These are phyloP conservation scores for Spathaspora sp. DNA, from an alignment of 1,139 yeast genomes.

Conservation along the genomic window DNA sequence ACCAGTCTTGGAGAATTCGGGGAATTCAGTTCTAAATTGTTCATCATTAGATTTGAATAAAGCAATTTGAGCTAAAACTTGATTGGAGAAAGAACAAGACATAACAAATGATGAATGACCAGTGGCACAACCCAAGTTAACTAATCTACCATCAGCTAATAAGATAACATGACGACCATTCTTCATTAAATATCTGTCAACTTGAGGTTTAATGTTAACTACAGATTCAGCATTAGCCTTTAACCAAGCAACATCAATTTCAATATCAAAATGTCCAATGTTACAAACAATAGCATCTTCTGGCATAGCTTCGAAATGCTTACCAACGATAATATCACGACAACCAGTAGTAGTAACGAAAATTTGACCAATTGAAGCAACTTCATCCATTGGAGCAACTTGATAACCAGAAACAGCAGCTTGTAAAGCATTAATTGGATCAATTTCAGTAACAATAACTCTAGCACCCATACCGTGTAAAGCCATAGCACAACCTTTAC, in stretches of 20 bases:
- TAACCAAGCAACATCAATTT: conserved; percentile 98
- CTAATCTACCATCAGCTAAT: conserved; percentile 99
- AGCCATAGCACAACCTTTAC: conserved; percentile 99
- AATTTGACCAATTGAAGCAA: conserved; percentile 91
- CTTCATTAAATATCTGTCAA: conserved; percentile 92
- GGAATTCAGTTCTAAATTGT: conserved; percentile 75
- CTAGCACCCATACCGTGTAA: conserved; percentile 99
- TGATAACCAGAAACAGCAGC: conserved; percentile 99
- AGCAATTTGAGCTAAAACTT: conserved; percentile 99
- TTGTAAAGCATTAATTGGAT: conserved; percentile 98
- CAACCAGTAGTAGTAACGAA: conserved; percentile 99
- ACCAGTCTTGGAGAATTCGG: conserved; percentile 92
- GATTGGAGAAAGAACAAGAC: conserved; percentile 99
- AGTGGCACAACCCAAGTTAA: conserved; percentile 99
- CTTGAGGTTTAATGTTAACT: conserved; percentile 98
- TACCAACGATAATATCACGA: conserved; percentile 94
- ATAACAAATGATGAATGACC: conserved; percentile 99
- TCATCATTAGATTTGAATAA: conserved; percentile 87
- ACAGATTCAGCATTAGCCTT: conserved; percentile 87
- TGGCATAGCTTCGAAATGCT: conserved; percentile 91
- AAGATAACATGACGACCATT: conserved; percentile 93
- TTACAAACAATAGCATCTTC: conserved; percentile 99
- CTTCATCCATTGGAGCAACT: conserved; percentile 95
- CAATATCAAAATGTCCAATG: conserved; percentile 99
- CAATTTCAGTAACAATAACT: conserved; percentile 95